phyloP scores from a whole-genome alignment of 192 early-diverging fungal genomes.

The Coemansia sp. region DNA sequence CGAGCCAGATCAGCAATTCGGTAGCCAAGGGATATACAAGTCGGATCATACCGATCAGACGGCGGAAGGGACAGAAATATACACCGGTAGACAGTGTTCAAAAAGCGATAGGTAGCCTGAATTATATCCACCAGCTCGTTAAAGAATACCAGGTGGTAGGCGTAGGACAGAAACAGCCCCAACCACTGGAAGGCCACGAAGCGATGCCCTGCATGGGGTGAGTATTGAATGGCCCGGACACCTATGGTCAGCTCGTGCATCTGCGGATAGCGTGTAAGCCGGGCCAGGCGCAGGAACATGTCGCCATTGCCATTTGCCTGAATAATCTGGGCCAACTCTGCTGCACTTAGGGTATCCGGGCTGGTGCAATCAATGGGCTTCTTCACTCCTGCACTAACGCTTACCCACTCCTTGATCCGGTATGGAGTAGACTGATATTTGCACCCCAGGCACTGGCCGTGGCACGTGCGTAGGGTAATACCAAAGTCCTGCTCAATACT shows the following conservation, averaged over 20 bases:
- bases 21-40: no score
- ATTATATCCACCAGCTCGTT: not conserved
- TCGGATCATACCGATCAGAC: no score
- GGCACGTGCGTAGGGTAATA: slow-evolving; percentile 13
- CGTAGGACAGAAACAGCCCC: not conserved
- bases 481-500: slow-evolving; percentile 18
- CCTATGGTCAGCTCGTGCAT: not conserved
- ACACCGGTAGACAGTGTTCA: not conserved
- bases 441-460: no score
- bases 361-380: no score
- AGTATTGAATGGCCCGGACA: slow-evolving; percentile 2
- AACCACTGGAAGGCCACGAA: slow-evolving; percentile 21
- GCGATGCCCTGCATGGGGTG: slow-evolving; percentile 6
- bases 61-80: not conserved
- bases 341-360: no score
- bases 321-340: no score
- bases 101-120: not conserved
- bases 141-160: not conserved
- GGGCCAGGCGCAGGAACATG: slow-evolving; percentile 9
- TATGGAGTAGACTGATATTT: no score
- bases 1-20: slow-evolving; percentile 19
- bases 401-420: no score
- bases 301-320: not conserved
- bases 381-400: no score
- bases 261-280: slow-evolving; percentile 8